Evolutionary conservation across 768 basidiomycete species (phyloP).

Genomic region (Lactarius hengduanensis): DNA sequence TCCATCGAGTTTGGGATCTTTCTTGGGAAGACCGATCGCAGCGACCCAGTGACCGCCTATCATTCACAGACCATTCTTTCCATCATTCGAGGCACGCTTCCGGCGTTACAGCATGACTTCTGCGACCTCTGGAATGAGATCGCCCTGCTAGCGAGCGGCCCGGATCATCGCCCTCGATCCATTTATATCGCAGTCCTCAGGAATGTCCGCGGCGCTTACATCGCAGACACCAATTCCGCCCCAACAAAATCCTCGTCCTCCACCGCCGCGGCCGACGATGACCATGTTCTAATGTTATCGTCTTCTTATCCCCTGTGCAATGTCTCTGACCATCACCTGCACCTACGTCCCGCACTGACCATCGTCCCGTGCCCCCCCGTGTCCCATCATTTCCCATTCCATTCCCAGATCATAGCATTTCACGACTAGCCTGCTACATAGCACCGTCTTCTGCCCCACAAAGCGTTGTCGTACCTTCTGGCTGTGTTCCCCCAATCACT

Average conservation of each 20-base stretch:
- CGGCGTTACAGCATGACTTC: background rate
- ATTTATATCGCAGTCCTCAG: background rate
- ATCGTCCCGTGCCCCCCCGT: no score
- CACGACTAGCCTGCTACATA: no score
- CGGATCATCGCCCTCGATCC: background rate
- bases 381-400: no score
- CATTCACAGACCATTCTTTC: background rate
- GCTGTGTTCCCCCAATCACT: no score
- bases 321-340: no score
- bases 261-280: background rate
- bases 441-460: no score
- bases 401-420: no score
- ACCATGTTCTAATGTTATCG: background rate
- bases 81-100: background rate
- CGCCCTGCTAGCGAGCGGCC: background rate
- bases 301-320: background rate
- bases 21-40: no score
- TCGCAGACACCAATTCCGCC: background rate
- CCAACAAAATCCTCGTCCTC: background rate
- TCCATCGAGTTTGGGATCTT: background rate
- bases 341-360: no score
- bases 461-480: no score
- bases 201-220: slow-evolving; percentile 3
- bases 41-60: background rate
- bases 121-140: slow-evolving; percentile 14